Conservation (phyloP, 306 rosid species). For the Morella rubra region DNA sequence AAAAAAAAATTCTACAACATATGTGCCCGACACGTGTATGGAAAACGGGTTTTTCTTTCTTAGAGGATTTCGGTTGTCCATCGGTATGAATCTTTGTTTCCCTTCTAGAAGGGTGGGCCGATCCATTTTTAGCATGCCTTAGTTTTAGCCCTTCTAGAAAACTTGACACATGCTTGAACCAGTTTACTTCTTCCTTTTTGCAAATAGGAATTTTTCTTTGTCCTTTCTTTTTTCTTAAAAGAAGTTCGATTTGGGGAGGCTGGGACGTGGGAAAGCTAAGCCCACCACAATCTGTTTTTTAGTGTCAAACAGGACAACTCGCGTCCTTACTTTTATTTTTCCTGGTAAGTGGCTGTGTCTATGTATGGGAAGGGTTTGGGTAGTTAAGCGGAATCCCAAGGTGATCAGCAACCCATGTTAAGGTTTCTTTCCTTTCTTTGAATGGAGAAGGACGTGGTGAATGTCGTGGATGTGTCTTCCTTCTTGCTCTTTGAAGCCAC, state of each 20-base stretch:
- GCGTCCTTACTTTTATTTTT: constrained; percentile 1
- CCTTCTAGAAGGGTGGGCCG: not conserved
- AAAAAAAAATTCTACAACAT: not conserved
- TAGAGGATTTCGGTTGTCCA: not conserved
- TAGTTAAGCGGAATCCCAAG: too few species aligned
- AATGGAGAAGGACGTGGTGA: constrained; percentile 25
- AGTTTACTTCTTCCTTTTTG: not conserved
- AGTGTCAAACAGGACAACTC: constrained; percentile 30
- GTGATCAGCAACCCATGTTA: not conserved
- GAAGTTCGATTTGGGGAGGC: constrained; percentile 8
- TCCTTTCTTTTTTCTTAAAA: not conserved
- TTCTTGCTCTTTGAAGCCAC: constrained; percentile 61
- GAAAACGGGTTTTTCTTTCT: not conserved
- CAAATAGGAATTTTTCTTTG: not conserved
- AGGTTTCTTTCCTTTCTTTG: not conserved
- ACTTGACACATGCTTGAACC: not conserved
- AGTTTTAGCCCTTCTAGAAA: constrained; percentile 43
- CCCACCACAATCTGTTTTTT: not conserved
- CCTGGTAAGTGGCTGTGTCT: not conserved
- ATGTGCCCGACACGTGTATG: not conserved
- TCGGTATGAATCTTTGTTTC: not conserved
- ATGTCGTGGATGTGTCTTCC: constrained; percentile 39
- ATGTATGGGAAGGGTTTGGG: not conserved
- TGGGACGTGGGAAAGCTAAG: constrained; percentile 18
- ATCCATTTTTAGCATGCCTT: not conserved